phyloP scores from a whole-genome alignment of 768 basidiomycete genomes.

The Gloeostereum incarnatum region DNA sequence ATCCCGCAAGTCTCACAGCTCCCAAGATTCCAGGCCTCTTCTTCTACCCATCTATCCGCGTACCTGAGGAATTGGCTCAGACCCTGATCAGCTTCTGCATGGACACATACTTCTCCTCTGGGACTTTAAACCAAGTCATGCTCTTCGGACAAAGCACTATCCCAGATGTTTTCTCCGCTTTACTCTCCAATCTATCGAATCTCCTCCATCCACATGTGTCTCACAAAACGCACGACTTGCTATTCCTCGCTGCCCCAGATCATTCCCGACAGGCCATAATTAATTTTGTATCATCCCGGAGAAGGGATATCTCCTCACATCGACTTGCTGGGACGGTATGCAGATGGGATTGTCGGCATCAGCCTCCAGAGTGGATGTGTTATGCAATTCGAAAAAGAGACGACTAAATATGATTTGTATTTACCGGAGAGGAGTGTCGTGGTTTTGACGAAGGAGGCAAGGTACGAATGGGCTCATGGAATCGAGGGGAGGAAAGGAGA shows the following conservation, averaged over 20 bases:
- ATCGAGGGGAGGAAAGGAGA: slow-evolving; percentile 61
- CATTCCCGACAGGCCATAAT: slow-evolving; percentile 73
- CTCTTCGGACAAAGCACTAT: slow-evolving; percentile 50
- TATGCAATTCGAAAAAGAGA: slow-evolving; percentile 53
- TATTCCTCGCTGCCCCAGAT: slow-evolving; percentile 44
- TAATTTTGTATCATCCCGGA: slow-evolving; percentile 85
- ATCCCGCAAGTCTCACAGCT: too few relatives aligned
- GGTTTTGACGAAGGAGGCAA: slow-evolving; percentile 70
- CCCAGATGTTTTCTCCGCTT: slow-evolving; percentile 43
- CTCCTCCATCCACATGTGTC: slow-evolving; percentile 45
- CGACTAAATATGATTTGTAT: slow-evolving; percentile 40
- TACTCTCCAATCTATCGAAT: slow-evolving; percentile 41
- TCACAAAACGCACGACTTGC: slow-evolving; percentile 34
- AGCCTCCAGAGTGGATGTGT: slow-evolving; percentile 74
- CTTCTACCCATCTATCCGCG: slow-evolving; percentile 39
- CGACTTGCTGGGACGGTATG: slow-evolving; percentile 77
- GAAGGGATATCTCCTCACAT: slow-evolving; percentile 87
- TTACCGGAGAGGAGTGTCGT: slow-evolving; percentile 71
- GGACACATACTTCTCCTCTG: slow-evolving; percentile 41
- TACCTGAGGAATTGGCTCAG: slow-evolving; percentile 45
- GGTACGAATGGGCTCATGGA: slow-evolving; percentile 85
- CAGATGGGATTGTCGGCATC: slow-evolving; percentile 84
- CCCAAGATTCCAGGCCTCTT: slow-evolving; percentile 54
- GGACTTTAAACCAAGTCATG: slow-evolving; percentile 73
- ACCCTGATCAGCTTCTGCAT: slow-evolving; percentile 42